Conservation (phyloP, 192 early-diverging fungal species). For the Coemansia sp. region DNA sequence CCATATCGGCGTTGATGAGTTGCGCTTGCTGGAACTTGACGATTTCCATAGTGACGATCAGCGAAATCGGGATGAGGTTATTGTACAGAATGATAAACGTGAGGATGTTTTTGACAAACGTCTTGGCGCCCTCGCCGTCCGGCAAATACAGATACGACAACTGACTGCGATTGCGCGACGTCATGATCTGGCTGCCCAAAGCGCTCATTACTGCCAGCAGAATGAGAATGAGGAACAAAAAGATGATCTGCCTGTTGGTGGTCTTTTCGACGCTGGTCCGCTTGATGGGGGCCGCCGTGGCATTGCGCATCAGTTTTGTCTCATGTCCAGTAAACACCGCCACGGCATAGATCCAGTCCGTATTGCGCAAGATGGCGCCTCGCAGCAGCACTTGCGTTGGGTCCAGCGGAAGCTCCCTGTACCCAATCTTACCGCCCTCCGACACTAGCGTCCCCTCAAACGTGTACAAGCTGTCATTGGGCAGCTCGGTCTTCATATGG, state of each 20-base stretch:
- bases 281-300: slow-evolving; percentile 89
- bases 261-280: slow-evolving; percentile 86
- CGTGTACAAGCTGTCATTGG: slow-evolving; percentile 82
- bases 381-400: slow-evolving; percentile 92
- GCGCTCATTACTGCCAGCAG: slow-evolving; percentile 67
- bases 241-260: slow-evolving; percentile 83
- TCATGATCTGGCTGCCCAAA: slow-evolving; percentile 43
- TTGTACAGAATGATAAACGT: slow-evolving; percentile 87
- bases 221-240: slow-evolving; percentile 79
- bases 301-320: slow-evolving; percentile 95
- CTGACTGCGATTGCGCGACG: slow-evolving; percentile 21
- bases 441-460: slow-evolving; percentile 71
- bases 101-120: slow-evolving; percentile 85
- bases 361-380: slow-evolving; percentile 92
- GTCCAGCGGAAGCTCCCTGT: slow-evolving; percentile 82
- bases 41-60: slow-evolving; percentile 91
- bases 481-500: slow-evolving; percentile 86
- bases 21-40: slow-evolving; percentile 90
- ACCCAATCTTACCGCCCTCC: slow-evolving; percentile 57
- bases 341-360: slow-evolving; percentile 82
- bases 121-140: slow-evolving; percentile 50
- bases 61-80: slow-evolving; percentile 93
- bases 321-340: slow-evolving; percentile 92
- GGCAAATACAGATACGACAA: slow-evolving; percentile 67
- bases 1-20: slow-evolving; percentile 86